phyloP scores from a whole-genome alignment of 306 rosid genomes.

The Betula pendula region DNA sequence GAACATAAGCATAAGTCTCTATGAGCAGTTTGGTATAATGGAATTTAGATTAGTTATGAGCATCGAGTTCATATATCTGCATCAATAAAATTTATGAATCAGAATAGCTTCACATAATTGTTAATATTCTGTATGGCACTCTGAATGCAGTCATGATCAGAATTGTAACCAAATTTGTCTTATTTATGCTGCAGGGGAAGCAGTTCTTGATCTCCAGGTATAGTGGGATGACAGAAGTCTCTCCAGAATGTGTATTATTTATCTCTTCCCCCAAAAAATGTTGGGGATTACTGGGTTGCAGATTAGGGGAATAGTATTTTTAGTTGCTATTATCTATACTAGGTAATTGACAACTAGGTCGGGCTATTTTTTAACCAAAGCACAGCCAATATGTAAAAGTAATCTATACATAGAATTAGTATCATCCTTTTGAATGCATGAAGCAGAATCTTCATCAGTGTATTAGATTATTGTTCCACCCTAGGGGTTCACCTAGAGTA shows the following conservation, averaged over 20 bases:
- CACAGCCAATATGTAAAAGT: slow-evolving; percentile 34
- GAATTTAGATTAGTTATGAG: neutral
- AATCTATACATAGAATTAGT: slow-evolving; percentile 24
- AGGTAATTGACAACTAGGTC: slow-evolving; percentile 31
- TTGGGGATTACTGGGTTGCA: slow-evolving; percentile 14
- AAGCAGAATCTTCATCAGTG: neutral
- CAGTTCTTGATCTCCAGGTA: slow-evolving; percentile 35
- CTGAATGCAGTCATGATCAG: neutral
- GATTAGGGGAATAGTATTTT: slow-evolving; percentile 20
- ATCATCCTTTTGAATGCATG: neutral
- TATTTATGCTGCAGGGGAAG: slow-evolving; percentile 46
- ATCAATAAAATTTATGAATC: neutral
- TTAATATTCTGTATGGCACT: no score
- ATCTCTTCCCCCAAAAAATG: neutral
- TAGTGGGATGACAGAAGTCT: slow-evolving; percentile 24
- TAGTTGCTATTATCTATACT: slow-evolving; percentile 18
- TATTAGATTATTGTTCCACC: neutral
- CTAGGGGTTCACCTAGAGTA: neutral
- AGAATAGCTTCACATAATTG: neutral
- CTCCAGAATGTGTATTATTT: slow-evolving; percentile 14
- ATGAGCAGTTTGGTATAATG: neutral
- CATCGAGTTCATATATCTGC: neutral
- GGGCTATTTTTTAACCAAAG: slow-evolving; percentile 20
- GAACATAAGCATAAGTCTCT: neutral
- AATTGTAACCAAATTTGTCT: neutral